Evolutionary conservation across 2,329 filamentous ascomycete genomes (phyloP), one percentile per base, ranked within the genome.

Genomic region (Cercospora brassicicola): DNA sequence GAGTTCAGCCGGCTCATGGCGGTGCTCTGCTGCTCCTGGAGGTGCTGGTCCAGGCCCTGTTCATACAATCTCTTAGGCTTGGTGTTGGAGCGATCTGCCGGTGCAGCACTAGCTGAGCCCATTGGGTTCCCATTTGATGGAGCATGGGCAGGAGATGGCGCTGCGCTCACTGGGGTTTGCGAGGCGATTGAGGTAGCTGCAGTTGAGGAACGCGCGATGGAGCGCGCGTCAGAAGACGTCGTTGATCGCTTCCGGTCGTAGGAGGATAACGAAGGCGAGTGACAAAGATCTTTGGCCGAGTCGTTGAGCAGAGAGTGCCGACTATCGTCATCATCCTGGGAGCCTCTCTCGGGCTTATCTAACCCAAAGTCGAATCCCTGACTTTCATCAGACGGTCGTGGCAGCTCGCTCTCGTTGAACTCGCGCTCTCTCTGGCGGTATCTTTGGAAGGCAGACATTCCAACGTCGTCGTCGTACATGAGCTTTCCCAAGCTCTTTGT

Each of bases 171-270:
- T 11, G 78, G 76, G 4, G 79, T 78, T 71, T 94, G 92, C 0
- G 93, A 96, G n/a, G 89, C 88, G 61, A 96, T 84, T 0, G 94
- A 97, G 0, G 93, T 97, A 2, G 93, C 93, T 6, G 93, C 92
- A 1, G 94, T 97, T 0, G 94, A 97, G 65, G 88, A 89, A 30
- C 92, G 89, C 28, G 88, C 87, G 45, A 89, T 86, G 0, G 88
- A 89, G 5, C 88, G 90, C 4, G 84, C 85, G 0, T 93, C 96
- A 0, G 94, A 97, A 1, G 91, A 95, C n/a, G 83, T 83, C 0
- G 93, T 97, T 71, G 93, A 93, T 28, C 94, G 86, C 72, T 94
- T 92, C 69, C 87, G 87, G 73, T 90, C 90, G 76, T 90, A 93
- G 20, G 87, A 87, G 0, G 85, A 84, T 1, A 87, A 84, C 9